Conservation (phyloP, 2,329 filamentous ascomycete genomes). For the Chrysoporthe puriensis region DNA sequence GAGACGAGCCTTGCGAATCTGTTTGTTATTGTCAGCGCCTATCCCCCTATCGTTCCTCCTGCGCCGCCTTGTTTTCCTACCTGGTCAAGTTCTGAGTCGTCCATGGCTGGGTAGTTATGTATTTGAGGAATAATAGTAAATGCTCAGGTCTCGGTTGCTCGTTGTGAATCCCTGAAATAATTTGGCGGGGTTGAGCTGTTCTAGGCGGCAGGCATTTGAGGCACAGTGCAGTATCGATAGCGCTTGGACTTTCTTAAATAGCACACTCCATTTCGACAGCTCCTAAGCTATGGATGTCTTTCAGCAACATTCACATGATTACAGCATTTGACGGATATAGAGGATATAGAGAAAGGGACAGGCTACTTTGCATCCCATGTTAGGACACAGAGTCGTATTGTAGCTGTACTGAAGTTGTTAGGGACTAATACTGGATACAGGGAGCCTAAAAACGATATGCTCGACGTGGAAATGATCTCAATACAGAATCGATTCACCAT, state of each 20-base stretch:
- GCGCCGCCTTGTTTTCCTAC: slow-evolving; percentile 4
- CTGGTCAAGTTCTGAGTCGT: slow-evolving; percentile 32
- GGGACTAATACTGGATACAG: neutral
- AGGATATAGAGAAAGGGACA: neutral
- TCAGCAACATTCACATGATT: neutral
- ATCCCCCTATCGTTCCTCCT: neutral
- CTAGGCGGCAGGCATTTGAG: slow-evolving; percentile 7
- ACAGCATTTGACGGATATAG: neutral
- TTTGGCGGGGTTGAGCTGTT: slow-evolving; percentile 28
- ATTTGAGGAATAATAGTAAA: neutral
- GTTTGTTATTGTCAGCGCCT: slow-evolving; percentile 11
- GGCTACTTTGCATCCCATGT: neutral
- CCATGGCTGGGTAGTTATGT: slow-evolving; percentile 26
- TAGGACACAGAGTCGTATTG: neutral
- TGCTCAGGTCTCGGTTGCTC: neutral
- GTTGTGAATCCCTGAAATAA: slow-evolving; percentile 11
- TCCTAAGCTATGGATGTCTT: too few species aligned
- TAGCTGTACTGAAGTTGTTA: neutral
- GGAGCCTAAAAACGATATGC: neutral
- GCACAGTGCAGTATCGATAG: slow-evolving; percentile 11
- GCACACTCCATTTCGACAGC: too few species aligned
- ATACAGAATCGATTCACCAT: neutral
- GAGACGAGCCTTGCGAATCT: slow-evolving; percentile 91
- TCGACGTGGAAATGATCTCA: neutral
- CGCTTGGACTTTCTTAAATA: neutral